Evolutionary conservation across 768 basidiomycete species (phyloP).

Genomic region (Suillus fuscotomentosus): DNA sequence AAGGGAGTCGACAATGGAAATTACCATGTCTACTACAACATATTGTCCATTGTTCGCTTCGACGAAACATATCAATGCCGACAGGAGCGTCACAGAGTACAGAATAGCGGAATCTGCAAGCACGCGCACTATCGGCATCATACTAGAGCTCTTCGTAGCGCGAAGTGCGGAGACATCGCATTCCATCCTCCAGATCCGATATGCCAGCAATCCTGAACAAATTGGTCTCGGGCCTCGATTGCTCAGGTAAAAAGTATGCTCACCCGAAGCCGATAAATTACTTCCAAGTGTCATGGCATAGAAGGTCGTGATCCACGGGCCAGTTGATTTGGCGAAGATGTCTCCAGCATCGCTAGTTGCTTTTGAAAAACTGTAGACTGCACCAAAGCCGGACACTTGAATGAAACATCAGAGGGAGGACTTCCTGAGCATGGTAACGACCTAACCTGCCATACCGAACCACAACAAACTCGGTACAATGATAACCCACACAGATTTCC

Average conservation of each 20-base stretch:
- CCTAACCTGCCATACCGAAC: slow-evolving; percentile 4
- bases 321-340: slow-evolving; percentile 5
- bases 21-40: background rate
- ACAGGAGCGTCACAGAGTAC: background rate
- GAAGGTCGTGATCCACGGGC: slow-evolving; percentile 5
- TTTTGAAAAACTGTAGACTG: slow-evolving; percentile 7
- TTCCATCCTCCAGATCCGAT: background rate
- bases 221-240: no score
- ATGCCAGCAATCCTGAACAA: background rate
- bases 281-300: slow-evolving; percentile 5
- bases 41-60: background rate
- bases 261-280: slow-evolving; percentile 4
- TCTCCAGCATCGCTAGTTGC: background rate
- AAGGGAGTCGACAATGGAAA: background rate
- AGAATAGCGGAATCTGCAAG: background rate
- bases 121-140: no score
- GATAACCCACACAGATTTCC: background rate
- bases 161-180: background rate
- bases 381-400: background rate
- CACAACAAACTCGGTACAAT: background rate
- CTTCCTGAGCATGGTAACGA: no score
- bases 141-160: background rate
- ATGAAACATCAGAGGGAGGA: background rate
- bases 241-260: background rate
- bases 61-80: background rate